Evolutionary conservation across 148 eudicot genomes (phyloP), one percentile per base, ranked within the genome.

Genomic region (Simmondsia chinensis): DNA sequence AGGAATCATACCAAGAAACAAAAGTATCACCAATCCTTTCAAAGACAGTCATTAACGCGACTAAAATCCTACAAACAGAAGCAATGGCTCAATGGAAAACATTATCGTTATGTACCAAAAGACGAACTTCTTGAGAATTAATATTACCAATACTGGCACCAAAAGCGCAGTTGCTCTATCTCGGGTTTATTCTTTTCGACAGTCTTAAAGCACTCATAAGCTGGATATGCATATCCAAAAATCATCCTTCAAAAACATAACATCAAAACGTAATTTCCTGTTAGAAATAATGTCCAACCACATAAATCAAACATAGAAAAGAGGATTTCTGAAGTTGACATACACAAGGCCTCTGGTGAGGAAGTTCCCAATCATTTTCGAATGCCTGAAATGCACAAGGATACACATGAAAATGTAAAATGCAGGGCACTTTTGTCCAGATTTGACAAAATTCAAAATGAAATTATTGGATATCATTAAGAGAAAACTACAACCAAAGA

Each of bases 141-240:
- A n/a, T n/a, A n/a, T n/a, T 81, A 89, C 97, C 97, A 89, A 43
- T 85, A 84, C 50, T 85, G 95, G 73, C 95, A 89, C 97, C 95
- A 89, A 66, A 89, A 89, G 8, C 82, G 87, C 33, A 89, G 79
- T 37, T 79, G 85, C 66, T 89, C 95, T 42, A 89, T 79, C 9
- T 89, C 85, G 15, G 97, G 93, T 54, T 78, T 89, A 72, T 89
- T 89, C 72, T 33, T 64, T 66, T 89, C 97, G 48, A 89, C 87
- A 7, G 85, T 55, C 56, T 89, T 89, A 53, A 41, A 85, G 54
- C 97, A 89, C 66, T 84, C 88, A 34, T 89, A 89, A 13, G 97
- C 97, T 13, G 97, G 97, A 63, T 85, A 89, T 27, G 75, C 87
- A 74, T 89, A 89, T 7, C 97, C 97, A 51, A 89, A 71, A 13